A percentile compares a stretch with the other conserved stretches of the same genome.
Conservation (phyloP, 2,329 filamentous ascomycete species). For the Clonostachys rhizophaga region DNA sequence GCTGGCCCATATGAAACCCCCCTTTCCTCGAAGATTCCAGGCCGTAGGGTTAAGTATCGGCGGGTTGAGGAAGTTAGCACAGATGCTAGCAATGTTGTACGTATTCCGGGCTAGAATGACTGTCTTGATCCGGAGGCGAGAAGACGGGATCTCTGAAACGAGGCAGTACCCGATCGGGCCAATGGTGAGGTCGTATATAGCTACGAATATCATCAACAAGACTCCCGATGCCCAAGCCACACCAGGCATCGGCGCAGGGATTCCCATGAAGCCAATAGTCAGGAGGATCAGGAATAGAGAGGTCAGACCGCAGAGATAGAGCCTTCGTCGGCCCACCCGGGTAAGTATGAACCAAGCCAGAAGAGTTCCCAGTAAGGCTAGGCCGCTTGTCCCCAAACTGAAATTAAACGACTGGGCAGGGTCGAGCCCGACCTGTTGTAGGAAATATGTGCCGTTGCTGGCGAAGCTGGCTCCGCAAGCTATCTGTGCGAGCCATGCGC, state of each 20-base stretch:
- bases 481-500: slow-evolving; percentile 25
- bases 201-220: slow-evolving; percentile 30
- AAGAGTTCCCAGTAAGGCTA: slow-evolving; percentile 30
- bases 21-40: slow-evolving; percentile 42
- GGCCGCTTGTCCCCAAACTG: slow-evolving; percentile 19
- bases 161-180: slow-evolving; percentile 30
- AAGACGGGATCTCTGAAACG: slow-evolving; percentile 25
- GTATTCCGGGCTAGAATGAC: slow-evolving; percentile 35
- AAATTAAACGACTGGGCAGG: slow-evolving; percentile 27
- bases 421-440: slow-evolving; percentile 26
- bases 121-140: slow-evolving; percentile 26
- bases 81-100: slow-evolving; percentile 44
- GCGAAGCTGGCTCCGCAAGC: slow-evolving; percentile 22
- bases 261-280: slow-evolving; percentile 29
- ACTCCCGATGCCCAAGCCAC: slow-evolving; percentile 16
- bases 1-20: slow-evolving; percentile 38
- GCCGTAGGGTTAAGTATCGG: slow-evolving; percentile 40
- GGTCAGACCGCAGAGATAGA: slow-evolving; percentile 31
- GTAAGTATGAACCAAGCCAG: slow-evolving; percentile 30
- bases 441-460: slow-evolving; percentile 15
- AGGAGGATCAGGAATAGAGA: slow-evolving; percentile 39
- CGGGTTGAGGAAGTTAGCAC: slow-evolving; percentile 39
- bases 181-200: slow-evolving; percentile 26
- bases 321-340: slow-evolving; percentile 27
- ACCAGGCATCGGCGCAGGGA: slow-evolving; percentile 24